Base-by-base conservation (phyloP, 169 alveolate genomes). In the Plasmodium coatneyi region DNA sequence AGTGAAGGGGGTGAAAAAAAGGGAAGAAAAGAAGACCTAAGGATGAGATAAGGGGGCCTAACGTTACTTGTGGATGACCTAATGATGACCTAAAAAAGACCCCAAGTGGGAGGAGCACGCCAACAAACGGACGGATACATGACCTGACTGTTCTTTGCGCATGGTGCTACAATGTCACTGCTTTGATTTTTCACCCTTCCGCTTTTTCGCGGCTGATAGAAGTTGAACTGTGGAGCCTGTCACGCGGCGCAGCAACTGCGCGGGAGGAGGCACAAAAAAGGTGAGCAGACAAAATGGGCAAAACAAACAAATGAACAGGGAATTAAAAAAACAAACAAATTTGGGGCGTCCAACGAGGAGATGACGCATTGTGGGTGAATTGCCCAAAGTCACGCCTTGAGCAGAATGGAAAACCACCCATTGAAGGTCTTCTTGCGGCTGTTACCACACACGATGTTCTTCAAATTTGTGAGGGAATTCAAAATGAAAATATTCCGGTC, bases 341-440 rank as follows among this genome's bases (percentile, higher is more conserved):
- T 49, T 14, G 22, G 22, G 60, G 25, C 22, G 60, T 49, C 22
- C 60, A 49, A 12, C 56, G 60, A 49, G 0, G 60, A 49, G 7
- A 49, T 49, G 22, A 12, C 22, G 3, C 60, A 49, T 6, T 22
- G 60, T 3, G 22, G 60, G 1, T 0, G 60, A 14, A 46, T 0
- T 22, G 6, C 60, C 60, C 22, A 10, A 74, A 74, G 22, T 54
- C 41, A 89, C 41, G 16, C 46, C 28, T 72, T 89, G 60, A 89
- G 72, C 6, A 89, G 82, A 9, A 89, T 14, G 76, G 94, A 89
- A 43, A 89, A 89, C 94, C 94, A 89, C 5, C 94, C 94, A 32
- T 72, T 89, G 76, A 60, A 79, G n/a, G 49, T 60, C 36, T 43
- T 78, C 25, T 89, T 89, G 25, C 71, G 66, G 30, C 1, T 22